A percentile compares a stretch with the other conserved stretches of the same genome.
Evolutionary conservation across 106 monocot species (phyloP).

Genomic region (Iris macrosiphon): DNA sequence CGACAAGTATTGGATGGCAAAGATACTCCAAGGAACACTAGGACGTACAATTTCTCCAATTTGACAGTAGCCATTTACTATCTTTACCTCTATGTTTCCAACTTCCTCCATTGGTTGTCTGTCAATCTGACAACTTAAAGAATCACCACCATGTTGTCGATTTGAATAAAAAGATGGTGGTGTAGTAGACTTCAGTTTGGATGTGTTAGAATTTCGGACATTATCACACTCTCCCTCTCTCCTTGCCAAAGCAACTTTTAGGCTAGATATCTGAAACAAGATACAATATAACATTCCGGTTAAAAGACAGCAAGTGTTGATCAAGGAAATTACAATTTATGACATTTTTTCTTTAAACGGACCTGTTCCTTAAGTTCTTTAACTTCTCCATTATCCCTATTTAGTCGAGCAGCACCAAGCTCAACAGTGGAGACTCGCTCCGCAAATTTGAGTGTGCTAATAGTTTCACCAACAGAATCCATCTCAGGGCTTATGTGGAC

Average conservation of each 20-base stretch:
- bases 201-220: constrained; percentile 23
- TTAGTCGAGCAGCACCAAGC: constrained; percentile 80
- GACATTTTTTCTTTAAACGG: too few species aligned
- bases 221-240: constrained; percentile 47
- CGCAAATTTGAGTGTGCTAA: constrained; percentile 97
- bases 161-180: constrained; percentile 33
- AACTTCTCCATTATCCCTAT: constrained; percentile 75
- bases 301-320: background rate
- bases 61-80: too few species aligned
- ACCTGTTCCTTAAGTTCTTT: constrained; percentile 97
- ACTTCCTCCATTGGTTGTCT: constrained; percentile 70
- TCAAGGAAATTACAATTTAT: background rate
- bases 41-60: too few species aligned
- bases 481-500: constrained; percentile 95
- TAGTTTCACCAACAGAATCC: constrained; percentile 84
- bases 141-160: constrained; percentile 15
- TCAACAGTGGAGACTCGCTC: constrained; percentile 95
- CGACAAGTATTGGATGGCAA: too few species aligned
- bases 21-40: too few species aligned
- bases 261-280: constrained; percentile 52
- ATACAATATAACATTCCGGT: background rate
- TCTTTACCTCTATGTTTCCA: constrained; percentile 86
- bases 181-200: constrained; percentile 28
- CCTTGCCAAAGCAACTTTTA: constrained; percentile 67
- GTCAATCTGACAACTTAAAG: constrained; percentile 14